Conservation (phyloP, 2,329 filamentous ascomycete genomes). For the Ramichloridium luteum region DNA sequence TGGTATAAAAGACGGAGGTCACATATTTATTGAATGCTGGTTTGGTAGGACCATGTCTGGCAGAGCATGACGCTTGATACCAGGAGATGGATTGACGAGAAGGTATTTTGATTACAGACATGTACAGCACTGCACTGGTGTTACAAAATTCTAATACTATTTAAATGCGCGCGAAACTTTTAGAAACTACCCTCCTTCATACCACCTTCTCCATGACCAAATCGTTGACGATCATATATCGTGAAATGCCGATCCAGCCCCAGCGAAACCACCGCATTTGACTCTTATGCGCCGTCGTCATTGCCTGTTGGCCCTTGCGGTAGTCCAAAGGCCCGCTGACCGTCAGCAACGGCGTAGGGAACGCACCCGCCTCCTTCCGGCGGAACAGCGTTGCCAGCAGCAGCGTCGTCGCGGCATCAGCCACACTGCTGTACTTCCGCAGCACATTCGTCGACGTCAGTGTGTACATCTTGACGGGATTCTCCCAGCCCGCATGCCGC, state of each 20-base stretch:
- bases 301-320: constrained; percentile 64
- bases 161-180: no score
- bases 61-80: no score
- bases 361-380: constrained; percentile 41
- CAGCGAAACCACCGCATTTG: constrained; percentile 99
- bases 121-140: no score
- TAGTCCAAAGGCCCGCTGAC: constrained; percentile 54
- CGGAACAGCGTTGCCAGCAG: constrained; percentile 44
- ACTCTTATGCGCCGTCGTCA: constrained; percentile 80
- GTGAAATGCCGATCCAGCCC: constrained; percentile 80
- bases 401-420: constrained; percentile 60
- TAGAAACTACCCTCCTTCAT: no score
- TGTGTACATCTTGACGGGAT: constrained; percentile 75
- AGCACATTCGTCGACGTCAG: constrained; percentile 58
- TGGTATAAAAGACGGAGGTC: no score
- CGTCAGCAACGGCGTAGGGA: constrained; percentile 50
- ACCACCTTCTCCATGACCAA: constrained; percentile 46
- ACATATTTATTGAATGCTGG: no score
- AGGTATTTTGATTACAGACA: no score
- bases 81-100: no score
- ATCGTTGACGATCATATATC: constrained; percentile 96
- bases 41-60: no score
- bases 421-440: constrained; percentile 69
- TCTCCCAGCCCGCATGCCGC: constrained; percentile 50
- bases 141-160: no score